phyloP scores from a whole-genome alignment of 2,329 filamentous ascomycete genomes.

The Tolypocladium amazonense region DNA sequence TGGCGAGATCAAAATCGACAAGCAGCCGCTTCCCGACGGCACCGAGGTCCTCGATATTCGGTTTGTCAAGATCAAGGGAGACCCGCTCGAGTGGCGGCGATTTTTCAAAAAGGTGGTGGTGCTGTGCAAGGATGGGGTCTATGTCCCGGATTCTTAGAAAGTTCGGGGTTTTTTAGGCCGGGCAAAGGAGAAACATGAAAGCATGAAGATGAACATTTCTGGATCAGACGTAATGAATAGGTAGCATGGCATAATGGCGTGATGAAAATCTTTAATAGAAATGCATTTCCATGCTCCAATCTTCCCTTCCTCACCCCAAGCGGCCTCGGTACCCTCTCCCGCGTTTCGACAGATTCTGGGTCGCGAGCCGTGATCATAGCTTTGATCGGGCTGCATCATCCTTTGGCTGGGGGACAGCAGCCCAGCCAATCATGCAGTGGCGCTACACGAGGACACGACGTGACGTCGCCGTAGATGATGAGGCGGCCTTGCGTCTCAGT shows the following conservation, averaged over 20 bases:
- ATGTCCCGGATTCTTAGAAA: conserved; percentile 33
- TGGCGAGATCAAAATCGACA: conserved; percentile 66
- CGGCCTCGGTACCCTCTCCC: neutral
- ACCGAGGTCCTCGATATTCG: conserved; percentile 68
- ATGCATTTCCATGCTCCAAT: neutral
- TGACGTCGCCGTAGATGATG: neutral
- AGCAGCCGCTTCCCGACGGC: conserved; percentile 43
- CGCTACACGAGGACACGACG: neutral
- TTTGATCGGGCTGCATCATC: neutral
- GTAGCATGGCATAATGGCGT: neutral
- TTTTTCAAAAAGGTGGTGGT: conserved; percentile 96
- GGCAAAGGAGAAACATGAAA: neutral
- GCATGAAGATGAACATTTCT: neutral
- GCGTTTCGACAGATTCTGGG: neutral
- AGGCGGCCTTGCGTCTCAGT: neutral
- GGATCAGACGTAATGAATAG: neutral
- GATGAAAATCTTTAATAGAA: neutral
- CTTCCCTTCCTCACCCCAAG: neutral
- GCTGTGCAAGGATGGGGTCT: conserved; percentile 77
- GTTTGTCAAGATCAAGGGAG: conserved; percentile 90
- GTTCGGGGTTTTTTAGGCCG: conserved; percentile 9
- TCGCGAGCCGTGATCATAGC: neutral
- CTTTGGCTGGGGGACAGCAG: neutral
- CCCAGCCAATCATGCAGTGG: neutral
- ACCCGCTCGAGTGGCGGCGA: conserved; percentile 90